Evolutionary conservation across 345 rosid genomes (phyloP).

Genomic region (Eucalyptus cloeziana): DNA sequence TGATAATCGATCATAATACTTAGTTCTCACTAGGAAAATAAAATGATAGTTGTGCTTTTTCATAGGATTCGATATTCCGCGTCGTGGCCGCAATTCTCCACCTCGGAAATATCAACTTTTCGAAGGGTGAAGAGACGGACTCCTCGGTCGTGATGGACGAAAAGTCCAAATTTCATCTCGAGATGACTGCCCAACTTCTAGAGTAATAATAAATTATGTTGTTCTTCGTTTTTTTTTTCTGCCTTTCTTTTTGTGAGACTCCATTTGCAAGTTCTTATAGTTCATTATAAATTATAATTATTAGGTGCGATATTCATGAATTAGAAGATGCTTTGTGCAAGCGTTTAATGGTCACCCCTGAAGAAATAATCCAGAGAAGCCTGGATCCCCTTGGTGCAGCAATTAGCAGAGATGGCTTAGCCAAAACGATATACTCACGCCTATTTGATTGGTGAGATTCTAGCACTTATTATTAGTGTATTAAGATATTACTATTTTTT

Average conservation of each 20-base stretch:
- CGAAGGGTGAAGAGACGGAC: conserved; percentile 53
- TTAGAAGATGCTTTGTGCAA: conserved; percentile 73
- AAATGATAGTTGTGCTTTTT: background rate
- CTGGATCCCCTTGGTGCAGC: conserved; percentile 69
- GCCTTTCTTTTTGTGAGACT: background rate
- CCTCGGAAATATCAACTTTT: conserved; percentile 74
- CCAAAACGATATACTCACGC: conserved; percentile 79
- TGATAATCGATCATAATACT: background rate
- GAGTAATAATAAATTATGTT: conserved; percentile 27
- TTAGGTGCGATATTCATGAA: conserved; percentile 61
- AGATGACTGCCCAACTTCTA: conserved; percentile 73
- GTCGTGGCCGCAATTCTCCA: conserved; percentile 90
- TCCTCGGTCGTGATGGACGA: conserved; percentile 54
- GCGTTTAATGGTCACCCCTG: conserved; percentile 77
- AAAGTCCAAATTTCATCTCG: conserved; percentile 59
- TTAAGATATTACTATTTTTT: background rate
- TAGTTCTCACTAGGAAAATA: background rate
- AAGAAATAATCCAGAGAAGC: conserved; percentile 75
- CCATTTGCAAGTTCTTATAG: background rate
- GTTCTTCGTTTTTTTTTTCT: background rate
- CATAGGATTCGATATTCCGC: conserved; percentile 74
- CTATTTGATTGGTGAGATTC: conserved; percentile 71
- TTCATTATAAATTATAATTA: background rate
- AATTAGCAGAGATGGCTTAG: conserved; percentile 82
- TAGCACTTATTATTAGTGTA: background rate